Conservation (phyloP, 306 rosid species). For the Elaeagnus macrophylla region DNA sequence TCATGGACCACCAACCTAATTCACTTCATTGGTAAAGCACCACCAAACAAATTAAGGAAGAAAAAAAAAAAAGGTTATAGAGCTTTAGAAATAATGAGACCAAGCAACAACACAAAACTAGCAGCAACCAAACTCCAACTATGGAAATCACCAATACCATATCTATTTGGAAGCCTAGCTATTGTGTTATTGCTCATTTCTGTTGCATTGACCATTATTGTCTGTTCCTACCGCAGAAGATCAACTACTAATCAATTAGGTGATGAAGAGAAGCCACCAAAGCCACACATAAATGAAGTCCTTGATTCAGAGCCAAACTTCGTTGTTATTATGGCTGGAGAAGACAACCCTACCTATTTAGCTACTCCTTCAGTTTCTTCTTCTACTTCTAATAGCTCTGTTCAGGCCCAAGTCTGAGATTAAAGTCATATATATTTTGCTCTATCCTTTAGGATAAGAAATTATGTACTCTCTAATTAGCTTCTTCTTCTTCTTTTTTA, state of each 20-base stretch:
- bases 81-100: slow-evolving; percentile 21
- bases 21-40: slow-evolving; percentile 5
- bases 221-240: slow-evolving; percentile 43
- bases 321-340: slow-evolving; percentile 51
- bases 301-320: slow-evolving; percentile 23
- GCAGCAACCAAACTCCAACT: slow-evolving; percentile 10
- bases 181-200: slow-evolving; percentile 43
- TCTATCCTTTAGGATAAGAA: too few species aligned
- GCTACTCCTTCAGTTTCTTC: slow-evolving; percentile 24
- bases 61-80: not conserved
- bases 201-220: slow-evolving; percentile 57
- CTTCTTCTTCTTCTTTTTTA: not conserved
- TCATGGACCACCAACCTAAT: slow-evolving; percentile 19
- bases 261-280: slow-evolving; percentile 15
- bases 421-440: too few species aligned
- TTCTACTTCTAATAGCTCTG: slow-evolving; percentile 1
- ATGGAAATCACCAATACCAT: slow-evolving; percentile 77
- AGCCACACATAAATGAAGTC: not conserved
- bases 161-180: slow-evolving; percentile 69
- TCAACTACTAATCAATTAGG: slow-evolving; percentile 6
- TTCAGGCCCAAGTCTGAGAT: too few species aligned
- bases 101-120: not conserved
- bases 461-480: too few species aligned
- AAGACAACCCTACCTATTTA: slow-evolving; percentile 31
- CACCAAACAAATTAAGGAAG: not conserved